A percentile compares a stretch with the other conserved stretches of the same genome.
Evolutionary conservation across 345 rosid genomes (phyloP).

Genomic region (Citrus australasica): DNA sequence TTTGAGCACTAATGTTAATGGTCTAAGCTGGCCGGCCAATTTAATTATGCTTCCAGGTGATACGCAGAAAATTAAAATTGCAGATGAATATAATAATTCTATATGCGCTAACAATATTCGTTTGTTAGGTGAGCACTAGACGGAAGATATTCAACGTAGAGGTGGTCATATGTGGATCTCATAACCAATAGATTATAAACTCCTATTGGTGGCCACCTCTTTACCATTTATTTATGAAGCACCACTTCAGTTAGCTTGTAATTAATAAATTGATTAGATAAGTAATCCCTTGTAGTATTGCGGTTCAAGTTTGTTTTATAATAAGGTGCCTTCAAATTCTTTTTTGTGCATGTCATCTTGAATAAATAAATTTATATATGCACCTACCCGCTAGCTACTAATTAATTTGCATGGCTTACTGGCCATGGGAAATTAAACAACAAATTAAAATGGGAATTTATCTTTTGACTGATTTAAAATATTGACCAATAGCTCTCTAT

Average conservation of each 20-base stretch:
- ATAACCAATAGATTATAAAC: not conserved
- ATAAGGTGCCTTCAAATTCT: not conserved
- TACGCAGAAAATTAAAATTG: no score
- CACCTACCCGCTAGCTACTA: not conserved
- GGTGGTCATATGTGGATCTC: constrained; percentile 7
- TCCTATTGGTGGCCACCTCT: not conserved
- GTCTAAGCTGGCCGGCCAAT: no score
- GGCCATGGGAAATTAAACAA: not conserved
- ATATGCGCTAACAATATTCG: not conserved
- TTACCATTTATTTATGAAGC: not conserved
- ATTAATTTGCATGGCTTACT: not conserved
- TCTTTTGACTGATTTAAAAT: not conserved
- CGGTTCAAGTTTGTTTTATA: not conserved
- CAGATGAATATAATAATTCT: no score
- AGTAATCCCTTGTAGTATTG: not conserved
- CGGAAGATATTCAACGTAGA: not conserved
- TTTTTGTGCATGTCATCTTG: not conserved
- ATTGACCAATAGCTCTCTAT: not conserved
- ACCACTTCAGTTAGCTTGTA: not conserved
- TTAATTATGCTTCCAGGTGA: no score
- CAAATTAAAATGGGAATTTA: not conserved
- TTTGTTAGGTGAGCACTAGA: not conserved
- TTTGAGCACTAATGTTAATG: no score
- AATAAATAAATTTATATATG: no score
- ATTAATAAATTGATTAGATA: not conserved